Base-by-base conservation (phyloP, 495 filamentous ascomycete genomes). In the Xylaria bambusicola region DNA sequence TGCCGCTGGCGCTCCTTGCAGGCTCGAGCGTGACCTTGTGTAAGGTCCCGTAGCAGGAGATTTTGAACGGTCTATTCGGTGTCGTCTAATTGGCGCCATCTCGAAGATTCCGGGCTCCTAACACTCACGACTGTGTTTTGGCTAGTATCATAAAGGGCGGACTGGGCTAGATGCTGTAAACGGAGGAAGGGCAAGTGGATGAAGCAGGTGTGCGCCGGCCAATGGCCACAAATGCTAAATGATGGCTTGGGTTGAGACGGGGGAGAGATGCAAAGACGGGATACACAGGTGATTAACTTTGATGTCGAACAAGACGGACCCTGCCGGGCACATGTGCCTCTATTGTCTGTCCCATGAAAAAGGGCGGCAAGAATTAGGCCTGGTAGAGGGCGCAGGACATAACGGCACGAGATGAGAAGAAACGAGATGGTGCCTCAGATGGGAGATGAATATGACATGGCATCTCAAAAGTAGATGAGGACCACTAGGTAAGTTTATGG, bases 1-100 rank as follows among this genome's bases (percentile, higher is more conserved):
- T 8, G 17, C 49, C 31, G 10, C n/a, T 27, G 12, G 40, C 13
- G 50, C 9, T 15, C 5, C 7, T 26, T 15, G 49, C 21, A 38
- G 46, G 13, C 6, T 60, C 54, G 13, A 15, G 55, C 1, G 53
- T 53, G 38, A 53, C 61, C n/a, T 51, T 29, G 20, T 49, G 48
- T 13, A 60, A 31, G 8, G 56, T 52, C 29, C 17, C 3, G n/a
- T 24, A 4, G 35, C 29, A 2, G 33, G 31, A 38, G 12, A n/a
- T n/a, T n/a, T n/a, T n/a, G n/a, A n/a, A n/a, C n/a, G n/a, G 36
- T 15, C 7, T 3, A 9, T 38, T 38, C 36, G 36, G 36, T 3
- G 6, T 38, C 36, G 6, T 13, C 36, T 38, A 3, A 9, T 44
- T 44, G 41, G 10, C 4, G 17, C 41, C 41, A 44, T 44, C 13